These are phyloP conservation scores for Triticum turgidum DNA, from an alignment of 176 grass and related monocot species.

Conservation along the genomic window DNA sequence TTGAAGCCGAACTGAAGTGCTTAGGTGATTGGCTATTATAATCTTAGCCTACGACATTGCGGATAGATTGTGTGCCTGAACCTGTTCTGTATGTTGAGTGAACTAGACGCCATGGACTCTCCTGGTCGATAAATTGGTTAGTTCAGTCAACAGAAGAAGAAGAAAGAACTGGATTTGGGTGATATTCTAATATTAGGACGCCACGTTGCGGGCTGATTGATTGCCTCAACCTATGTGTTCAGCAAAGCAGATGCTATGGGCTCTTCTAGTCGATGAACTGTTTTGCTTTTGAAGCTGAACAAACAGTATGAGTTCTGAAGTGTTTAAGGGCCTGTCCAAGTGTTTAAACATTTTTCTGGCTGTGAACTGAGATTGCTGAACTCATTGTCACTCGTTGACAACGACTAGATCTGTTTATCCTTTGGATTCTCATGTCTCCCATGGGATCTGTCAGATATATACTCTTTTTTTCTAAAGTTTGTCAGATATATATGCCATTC, in stretches of 20 bases:
- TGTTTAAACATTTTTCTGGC: too few species aligned
- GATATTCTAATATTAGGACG: neutral
- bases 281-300: neutral
- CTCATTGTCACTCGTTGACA: neutral
- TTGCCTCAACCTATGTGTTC: neutral
- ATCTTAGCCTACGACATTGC: neutral
- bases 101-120: neutral
- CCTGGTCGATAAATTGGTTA: neutral
- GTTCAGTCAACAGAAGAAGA: neutral
- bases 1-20: neutral
- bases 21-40: neutral
- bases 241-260: neutral
- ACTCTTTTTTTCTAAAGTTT: neutral
- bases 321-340: neutral
- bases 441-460: conserved; percentile 23
- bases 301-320: neutral
- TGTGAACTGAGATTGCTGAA: neutral
- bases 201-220: neutral
- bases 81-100: neutral
- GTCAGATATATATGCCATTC: conserved; percentile 32
- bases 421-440: conserved; percentile 32
- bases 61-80: neutral
- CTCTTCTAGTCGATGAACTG: neutral
- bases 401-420: neutral
- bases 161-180: neutral